A percentile compares a stretch with the other conserved stretches of the same genome.
Evolutionary conservation across 352 stramenopile species (phyloP).

Genomic region (Thalassiosira allenii): DNA sequence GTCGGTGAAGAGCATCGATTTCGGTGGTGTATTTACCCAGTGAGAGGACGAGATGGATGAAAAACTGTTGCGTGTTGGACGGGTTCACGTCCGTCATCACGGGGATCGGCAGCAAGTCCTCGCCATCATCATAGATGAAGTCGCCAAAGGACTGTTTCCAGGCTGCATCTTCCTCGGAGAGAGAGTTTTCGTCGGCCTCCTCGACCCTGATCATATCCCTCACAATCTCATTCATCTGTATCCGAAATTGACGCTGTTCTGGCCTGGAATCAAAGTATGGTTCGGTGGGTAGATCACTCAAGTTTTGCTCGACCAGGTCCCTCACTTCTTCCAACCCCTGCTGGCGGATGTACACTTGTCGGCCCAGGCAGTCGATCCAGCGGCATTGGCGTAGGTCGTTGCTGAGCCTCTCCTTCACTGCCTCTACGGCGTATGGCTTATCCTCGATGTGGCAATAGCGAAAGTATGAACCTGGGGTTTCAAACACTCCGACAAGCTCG

Average conservation of each 20-base stretch:
- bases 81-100: conserved; percentile 11
- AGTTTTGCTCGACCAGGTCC: background rate
- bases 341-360: background rate
- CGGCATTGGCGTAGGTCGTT: background rate
- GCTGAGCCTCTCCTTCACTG: background rate
- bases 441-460: conserved; percentile 25
- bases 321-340: background rate
- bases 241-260: too few species aligned
- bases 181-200: background rate
- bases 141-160: background rate
- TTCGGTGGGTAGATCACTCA: too few species aligned
- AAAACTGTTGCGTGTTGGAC: conserved; percentile 24
- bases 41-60: conserved; percentile 35
- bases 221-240: too few species aligned
- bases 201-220: background rate
- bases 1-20: conserved; percentile 18
- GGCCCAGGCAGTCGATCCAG: conserved; percentile 13
- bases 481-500: conserved; percentile 9
- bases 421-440: background rate
- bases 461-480: conserved; percentile 25
- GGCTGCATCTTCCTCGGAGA: background rate
- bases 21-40: conserved; percentile 39
- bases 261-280: too few species aligned
- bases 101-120: conserved; percentile 19
- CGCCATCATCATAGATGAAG: conserved; percentile 24